Conservation (phyloP, 352 stramenopile species). For the Phytophthora pistaciae region DNA sequence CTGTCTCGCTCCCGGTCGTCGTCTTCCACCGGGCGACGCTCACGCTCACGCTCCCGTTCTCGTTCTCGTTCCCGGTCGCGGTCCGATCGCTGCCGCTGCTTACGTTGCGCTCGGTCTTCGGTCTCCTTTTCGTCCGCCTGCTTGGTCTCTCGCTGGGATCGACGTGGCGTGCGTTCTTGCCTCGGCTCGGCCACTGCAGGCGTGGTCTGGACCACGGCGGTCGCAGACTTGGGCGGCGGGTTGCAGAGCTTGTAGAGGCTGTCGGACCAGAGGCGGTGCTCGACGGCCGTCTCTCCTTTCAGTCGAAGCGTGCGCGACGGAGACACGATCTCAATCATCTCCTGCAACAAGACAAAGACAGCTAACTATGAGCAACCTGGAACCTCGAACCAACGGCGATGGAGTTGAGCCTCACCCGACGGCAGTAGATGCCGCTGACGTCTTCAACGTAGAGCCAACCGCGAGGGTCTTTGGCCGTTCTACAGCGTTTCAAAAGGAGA, state of each 20-base stretch:
- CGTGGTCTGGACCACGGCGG: conserved; percentile 9
- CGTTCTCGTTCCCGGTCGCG: conserved; percentile 14
- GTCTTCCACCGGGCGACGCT: conserved; percentile 5
- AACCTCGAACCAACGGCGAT: not conserved
- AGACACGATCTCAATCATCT: conserved; percentile 88
- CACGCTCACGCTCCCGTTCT: conserved; percentile 12
- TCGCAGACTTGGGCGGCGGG: conserved; percentile 33
- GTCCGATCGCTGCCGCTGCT: conserved; percentile 17
- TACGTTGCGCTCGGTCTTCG: conserved; percentile 25
- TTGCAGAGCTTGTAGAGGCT: conserved; percentile 83
- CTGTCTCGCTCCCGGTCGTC: conserved; percentile 14
- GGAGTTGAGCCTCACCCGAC: conserved; percentile 46
- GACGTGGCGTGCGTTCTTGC: conserved; percentile 13
- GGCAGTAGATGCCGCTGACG: conserved; percentile 75
- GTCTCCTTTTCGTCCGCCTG: conserved; percentile 23
- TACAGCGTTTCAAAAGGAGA: conserved; percentile 16
- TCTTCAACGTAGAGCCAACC: conserved; percentile 88
- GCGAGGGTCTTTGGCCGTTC: conserved; percentile 76
- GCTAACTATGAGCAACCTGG: not conserved
- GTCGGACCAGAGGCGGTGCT: conserved; percentile 85
- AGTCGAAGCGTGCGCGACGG: conserved; percentile 76
- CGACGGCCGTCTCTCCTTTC: conserved; percentile 80
- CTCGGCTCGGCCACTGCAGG: conserved; percentile 16
- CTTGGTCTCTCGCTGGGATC: conserved; percentile 22
- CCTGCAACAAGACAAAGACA: conserved; percentile 37